phyloP scores from a whole-genome alignment of 2,329 filamentous ascomycete species.

The Arthrocladium fulminans region DNA sequence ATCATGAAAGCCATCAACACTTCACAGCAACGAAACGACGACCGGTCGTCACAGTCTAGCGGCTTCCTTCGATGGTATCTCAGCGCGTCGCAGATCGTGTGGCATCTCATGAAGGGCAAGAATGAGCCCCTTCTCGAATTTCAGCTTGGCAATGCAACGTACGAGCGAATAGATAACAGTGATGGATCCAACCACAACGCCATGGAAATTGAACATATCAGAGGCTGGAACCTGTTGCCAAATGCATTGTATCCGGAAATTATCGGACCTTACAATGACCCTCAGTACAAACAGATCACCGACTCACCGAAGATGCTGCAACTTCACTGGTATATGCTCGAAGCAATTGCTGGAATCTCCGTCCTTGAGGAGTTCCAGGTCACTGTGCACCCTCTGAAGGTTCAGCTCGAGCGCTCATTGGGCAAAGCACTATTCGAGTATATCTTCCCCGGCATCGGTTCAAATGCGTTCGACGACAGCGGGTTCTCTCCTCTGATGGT shows the following conservation, averaged over 20 bases:
- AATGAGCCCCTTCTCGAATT: slow-evolving; percentile 86
- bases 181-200: slow-evolving; percentile 94
- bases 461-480: slow-evolving; percentile 41
- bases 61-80: slow-evolving; percentile 87
- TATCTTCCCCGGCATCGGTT: slow-evolving; percentile 78
- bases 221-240: slow-evolving; percentile 79
- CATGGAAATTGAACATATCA: slow-evolving; percentile 77
- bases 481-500: slow-evolving; percentile 46
- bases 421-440: slow-evolving; percentile 94
- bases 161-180: slow-evolving; percentile 91
- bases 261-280: slow-evolving; percentile 76
- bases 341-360: slow-evolving; percentile 93
- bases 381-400: slow-evolving; percentile 81
- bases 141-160: slow-evolving; percentile 81
- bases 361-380: slow-evolving; percentile 97
- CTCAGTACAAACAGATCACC: slow-evolving; percentile 6
- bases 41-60: slow-evolving; percentile 62
- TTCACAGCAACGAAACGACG: slow-evolving; percentile 76
- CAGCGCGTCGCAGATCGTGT: slow-evolving; percentile 88
- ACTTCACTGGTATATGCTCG: slow-evolving; percentile 96
- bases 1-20: slow-evolving; percentile 99
- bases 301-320: slow-evolving; percentile 62
- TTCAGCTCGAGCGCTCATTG: slow-evolving; percentile 86
- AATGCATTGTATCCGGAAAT: slow-evolving; percentile 94
- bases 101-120: slow-evolving; percentile 85